phyloP scores from a whole-genome alignment of 257 asterid genomes.

The Ajuga chamaepitys region DNA sequence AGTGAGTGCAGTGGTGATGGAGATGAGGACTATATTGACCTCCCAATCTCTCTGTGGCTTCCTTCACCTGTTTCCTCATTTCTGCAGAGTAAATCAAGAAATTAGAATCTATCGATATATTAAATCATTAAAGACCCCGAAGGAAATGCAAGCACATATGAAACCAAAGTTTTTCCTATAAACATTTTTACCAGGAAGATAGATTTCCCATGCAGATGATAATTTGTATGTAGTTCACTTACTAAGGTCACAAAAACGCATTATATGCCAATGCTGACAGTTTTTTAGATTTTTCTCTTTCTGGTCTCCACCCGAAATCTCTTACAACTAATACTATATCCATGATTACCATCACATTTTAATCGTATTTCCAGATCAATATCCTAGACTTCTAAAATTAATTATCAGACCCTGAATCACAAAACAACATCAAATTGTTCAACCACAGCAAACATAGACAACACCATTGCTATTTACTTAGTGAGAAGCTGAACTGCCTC shows the following conservation, averaged over 20 bases:
- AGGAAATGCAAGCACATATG: background rate
- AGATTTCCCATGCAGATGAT: no score
- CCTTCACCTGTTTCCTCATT: slow-evolving; percentile 93
- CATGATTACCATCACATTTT: background rate
- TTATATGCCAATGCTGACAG: background rate
- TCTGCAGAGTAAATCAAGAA: slow-evolving; percentile 40
- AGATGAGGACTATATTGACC: slow-evolving; percentile 93
- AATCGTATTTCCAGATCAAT: background rate
- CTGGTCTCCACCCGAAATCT: background rate
- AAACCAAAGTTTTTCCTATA: background rate
- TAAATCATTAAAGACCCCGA: background rate
- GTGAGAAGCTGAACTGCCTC: no score
- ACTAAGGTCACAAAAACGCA: background rate
- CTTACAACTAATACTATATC: background rate
- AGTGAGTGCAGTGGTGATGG: slow-evolving; percentile 92
- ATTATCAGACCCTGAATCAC: background rate
- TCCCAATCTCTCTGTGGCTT: slow-evolving; percentile 88
- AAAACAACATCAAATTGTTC: background rate
- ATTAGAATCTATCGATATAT: background rate
- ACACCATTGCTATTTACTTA: background rate
- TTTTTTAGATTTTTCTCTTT: background rate
- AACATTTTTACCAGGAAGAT: background rate
- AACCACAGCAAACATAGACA: slow-evolving; percentile 3
- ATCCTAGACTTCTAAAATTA: background rate
- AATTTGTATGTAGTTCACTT: background rate